Evolutionary conservation across 371 early-diverging fungal genomes (phyloP).

Genomic region (Mucor lusitanicus): DNA sequence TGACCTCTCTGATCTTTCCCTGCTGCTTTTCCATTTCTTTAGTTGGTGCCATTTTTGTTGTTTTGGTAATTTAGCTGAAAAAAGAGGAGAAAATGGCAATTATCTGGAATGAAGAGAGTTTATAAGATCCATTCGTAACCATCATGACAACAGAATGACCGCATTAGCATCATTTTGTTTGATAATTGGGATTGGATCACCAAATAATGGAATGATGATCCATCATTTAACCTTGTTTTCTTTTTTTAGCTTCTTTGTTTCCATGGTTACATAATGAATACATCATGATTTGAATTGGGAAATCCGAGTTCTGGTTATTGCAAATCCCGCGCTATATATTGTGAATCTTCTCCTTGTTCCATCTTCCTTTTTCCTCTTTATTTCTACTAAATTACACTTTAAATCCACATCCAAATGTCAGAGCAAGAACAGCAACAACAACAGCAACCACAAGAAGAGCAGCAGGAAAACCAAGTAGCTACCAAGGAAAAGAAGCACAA

Average conservation of each 20-base stretch:
- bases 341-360: neutral
- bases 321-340: neutral
- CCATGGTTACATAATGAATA: neutral
- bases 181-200: neutral
- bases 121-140: neutral
- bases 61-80: neutral
- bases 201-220: neutral
- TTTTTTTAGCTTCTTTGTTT: neutral
- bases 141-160: conserved; percentile 9
- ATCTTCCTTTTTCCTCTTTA: neutral
- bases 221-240: neutral
- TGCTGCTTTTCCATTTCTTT: conserved; percentile 17
- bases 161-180: neutral
- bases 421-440: neutral
- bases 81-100: neutral
- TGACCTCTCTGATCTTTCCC: conserved; percentile 8
- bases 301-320: neutral
- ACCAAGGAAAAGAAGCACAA: neutral
- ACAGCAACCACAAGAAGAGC: neutral
- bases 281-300: neutral
- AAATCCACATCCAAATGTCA: conserved; percentile 4
- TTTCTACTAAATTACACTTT: neutral
- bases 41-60: conserved; percentile 19
- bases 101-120: neutral
- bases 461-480: neutral